Evolutionary conservation across 2,329 filamentous ascomycete species (phyloP).

Genomic region (Claviceps sp.): DNA sequence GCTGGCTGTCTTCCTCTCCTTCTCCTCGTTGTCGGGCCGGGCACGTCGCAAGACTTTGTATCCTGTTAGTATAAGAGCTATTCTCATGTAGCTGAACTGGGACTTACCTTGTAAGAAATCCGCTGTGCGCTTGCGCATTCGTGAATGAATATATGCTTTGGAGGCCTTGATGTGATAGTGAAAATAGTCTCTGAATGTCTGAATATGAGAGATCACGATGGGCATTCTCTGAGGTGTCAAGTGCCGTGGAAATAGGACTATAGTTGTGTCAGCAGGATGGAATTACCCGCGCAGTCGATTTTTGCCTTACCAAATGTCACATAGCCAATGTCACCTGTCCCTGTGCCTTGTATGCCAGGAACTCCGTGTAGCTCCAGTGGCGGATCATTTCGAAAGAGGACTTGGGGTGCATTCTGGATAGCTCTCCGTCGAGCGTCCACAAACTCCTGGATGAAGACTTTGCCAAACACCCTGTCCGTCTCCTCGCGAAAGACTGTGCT

Average conservation of each 20-base stretch:
- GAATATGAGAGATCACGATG: slow-evolving; percentile 96
- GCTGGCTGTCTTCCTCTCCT: slow-evolving; percentile 95
- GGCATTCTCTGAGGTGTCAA: slow-evolving; percentile 79
- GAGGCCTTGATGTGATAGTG: slow-evolving; percentile 99
- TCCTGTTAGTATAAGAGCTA: slow-evolving; percentile 1
- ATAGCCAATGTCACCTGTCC: slow-evolving; percentile 83
- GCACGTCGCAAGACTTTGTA: slow-evolving; percentile 78
- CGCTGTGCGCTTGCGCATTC: slow-evolving; percentile 93
- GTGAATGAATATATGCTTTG: slow-evolving; percentile 96
- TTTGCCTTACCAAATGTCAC: slow-evolving; percentile 79
- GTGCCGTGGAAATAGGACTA: slow-evolving; percentile 92
- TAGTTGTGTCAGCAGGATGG: slow-evolving; percentile 10
- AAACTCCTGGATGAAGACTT: slow-evolving; percentile 97
- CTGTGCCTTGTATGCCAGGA: slow-evolving; percentile 63
- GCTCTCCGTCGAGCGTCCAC: slow-evolving; percentile 89
- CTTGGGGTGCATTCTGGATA: slow-evolving; percentile 96
- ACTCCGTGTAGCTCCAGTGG: slow-evolving; percentile 83
- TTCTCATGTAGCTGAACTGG: not conserved
- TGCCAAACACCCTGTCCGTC: slow-evolving; percentile 93
- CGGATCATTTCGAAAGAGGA: slow-evolving; percentile 88
- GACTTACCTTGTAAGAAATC: slow-evolving; percentile 88
- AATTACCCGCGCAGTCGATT: not conserved
- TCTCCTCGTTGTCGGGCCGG: slow-evolving; percentile 88
- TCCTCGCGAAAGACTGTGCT: slow-evolving; percentile 97
- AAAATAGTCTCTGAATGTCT: slow-evolving; percentile 99